These are phyloP conservation scores for Pseudogymnoascus sp. DNA, from an alignment of 2,329 filamentous ascomycete genomes.

Conservation along the genomic window DNA sequence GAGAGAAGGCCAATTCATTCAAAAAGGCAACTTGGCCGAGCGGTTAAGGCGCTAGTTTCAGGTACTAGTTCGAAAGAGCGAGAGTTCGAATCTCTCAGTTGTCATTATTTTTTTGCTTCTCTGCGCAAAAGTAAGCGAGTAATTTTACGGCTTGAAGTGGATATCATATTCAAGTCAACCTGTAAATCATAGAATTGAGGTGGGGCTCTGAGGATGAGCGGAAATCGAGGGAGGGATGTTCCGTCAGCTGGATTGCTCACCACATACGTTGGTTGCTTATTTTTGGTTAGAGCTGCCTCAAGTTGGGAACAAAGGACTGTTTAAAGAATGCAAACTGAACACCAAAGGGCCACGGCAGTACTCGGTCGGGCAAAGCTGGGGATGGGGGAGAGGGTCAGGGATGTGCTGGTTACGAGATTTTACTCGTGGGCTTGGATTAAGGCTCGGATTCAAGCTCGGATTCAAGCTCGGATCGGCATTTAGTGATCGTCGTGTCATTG, in stretches of 20 bases:
- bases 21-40: slow-evolving; percentile 21
- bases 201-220: not conserved
- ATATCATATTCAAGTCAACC: too few species aligned
- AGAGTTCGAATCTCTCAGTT: slow-evolving; percentile 27
- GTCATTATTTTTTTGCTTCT: slow-evolving; percentile 16
- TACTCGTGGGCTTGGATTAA: too few species aligned
- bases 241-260: not conserved
- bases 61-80: slow-evolving; percentile 28
- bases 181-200: not conserved
- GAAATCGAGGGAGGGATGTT: not conserved
- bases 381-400: too few species aligned
- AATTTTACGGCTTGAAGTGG: too few species aligned
- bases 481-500: too few species aligned
- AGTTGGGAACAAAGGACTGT: not conserved
- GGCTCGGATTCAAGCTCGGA: too few species aligned
- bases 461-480: too few species aligned
- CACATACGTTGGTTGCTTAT: not conserved
- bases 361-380: not conserved
- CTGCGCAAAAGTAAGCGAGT: too few species aligned
- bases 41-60: slow-evolving; percentile 28
- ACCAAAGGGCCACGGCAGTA: not conserved
- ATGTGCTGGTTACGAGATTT: too few species aligned
- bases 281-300: not conserved
- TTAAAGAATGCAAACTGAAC: not conserved
- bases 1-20: not conserved